phyloP scores from a whole-genome alignment of 768 basidiomycete genomes.

The Kondoa malvinella region DNA sequence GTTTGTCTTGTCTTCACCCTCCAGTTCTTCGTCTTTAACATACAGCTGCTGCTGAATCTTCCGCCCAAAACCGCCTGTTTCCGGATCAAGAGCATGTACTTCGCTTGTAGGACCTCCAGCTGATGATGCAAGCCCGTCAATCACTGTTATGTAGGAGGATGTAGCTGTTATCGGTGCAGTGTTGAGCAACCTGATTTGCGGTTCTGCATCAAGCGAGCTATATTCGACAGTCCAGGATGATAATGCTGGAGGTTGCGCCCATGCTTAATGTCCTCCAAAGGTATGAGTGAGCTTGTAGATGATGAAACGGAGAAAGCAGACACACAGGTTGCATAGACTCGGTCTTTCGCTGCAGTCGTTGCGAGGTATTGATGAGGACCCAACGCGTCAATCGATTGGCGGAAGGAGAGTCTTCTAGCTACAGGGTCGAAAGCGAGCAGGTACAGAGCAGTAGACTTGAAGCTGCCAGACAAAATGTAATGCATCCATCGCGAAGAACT shows the following conservation, averaged over 20 bases:
- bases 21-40: conserved; percentile 10
- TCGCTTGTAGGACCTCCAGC: conserved; percentile 16
- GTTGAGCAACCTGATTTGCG: background rate
- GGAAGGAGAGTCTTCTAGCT: conserved; percentile 6
- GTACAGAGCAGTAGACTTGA: conserved; percentile 17
- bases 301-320: no score
- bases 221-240: conserved; percentile 16
- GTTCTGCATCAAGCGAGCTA: conserved; percentile 4
- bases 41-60: conserved; percentile 14
- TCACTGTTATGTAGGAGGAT: conserved; percentile 15
- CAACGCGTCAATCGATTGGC: conserved; percentile 8
- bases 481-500: background rate
- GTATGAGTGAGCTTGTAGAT: background rate
- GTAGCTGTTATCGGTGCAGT: conserved; percentile 9
- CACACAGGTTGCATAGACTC: conserved; percentile 12
- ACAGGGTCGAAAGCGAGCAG: conserved; percentile 17
- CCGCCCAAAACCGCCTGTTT: conserved; percentile 9
- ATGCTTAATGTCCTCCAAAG: background rate
- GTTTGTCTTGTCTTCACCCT: conserved; percentile 13
- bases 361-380: conserved; percentile 18
- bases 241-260: conserved; percentile 11
- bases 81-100: conserved; percentile 5
- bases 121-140: conserved; percentile 6
- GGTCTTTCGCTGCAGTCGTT: conserved; percentile 1
- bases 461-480: conserved; percentile 11